Evolutionary conservation across 108 stramenopile genomes (phyloP).

Genomic region (Chaetoceros tenuissimus): DNA sequence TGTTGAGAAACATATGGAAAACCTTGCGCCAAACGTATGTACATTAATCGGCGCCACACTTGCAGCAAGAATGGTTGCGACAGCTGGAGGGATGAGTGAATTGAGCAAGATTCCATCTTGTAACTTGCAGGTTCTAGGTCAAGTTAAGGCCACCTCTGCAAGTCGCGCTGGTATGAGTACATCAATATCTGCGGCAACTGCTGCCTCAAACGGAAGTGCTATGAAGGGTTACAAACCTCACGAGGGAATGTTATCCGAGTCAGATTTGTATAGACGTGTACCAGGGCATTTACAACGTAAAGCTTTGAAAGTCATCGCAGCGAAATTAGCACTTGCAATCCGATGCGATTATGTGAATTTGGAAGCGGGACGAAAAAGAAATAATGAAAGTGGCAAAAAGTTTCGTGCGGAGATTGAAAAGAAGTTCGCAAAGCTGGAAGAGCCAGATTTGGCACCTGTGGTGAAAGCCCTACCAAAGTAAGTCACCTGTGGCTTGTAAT

Average conservation of each 20-base stretch:
- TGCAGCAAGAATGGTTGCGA: slow-evolving; percentile 79
- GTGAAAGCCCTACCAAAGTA: slow-evolving; percentile 93
- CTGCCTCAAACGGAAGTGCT: slow-evolving; percentile 15
- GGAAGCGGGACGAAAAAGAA: slow-evolving; percentile 43
- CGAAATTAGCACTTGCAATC: slow-evolving; percentile 68
- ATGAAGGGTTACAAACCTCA: slow-evolving; percentile 35
- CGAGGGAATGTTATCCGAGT: slow-evolving; percentile 74
- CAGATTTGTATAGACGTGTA: slow-evolving; percentile 61
- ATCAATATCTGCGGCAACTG: slow-evolving; percentile 34
- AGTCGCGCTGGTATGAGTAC: slow-evolving; percentile 17
- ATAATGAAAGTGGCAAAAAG: slow-evolving; percentile 31
- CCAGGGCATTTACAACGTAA: slow-evolving; percentile 72
- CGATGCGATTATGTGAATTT: slow-evolving; percentile 76
- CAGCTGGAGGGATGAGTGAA: slow-evolving; percentile 88
- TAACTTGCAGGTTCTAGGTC: slow-evolving; percentile 77
- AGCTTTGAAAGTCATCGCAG: slow-evolving; percentile 82
- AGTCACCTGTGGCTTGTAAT: slow-evolving; percentile 23
- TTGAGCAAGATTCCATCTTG: slow-evolving; percentile 76
- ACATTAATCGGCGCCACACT: slow-evolving; percentile 79
- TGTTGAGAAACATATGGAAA: slow-evolving; percentile 72
- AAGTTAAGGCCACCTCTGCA: slow-evolving; percentile 40
- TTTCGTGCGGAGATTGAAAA: slow-evolving; percentile 52
- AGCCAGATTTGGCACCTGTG: slow-evolving; percentile 84
- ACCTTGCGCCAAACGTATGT: slow-evolving; percentile 49
- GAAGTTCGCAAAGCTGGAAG: slow-evolving; percentile 89